Percentiles rank a stretch among this genome's conserved stretches.
Evolutionary conservation across 2,329 filamentous ascomycete species (phyloP).

Genomic region (Rachicladosporium sp.): DNA sequence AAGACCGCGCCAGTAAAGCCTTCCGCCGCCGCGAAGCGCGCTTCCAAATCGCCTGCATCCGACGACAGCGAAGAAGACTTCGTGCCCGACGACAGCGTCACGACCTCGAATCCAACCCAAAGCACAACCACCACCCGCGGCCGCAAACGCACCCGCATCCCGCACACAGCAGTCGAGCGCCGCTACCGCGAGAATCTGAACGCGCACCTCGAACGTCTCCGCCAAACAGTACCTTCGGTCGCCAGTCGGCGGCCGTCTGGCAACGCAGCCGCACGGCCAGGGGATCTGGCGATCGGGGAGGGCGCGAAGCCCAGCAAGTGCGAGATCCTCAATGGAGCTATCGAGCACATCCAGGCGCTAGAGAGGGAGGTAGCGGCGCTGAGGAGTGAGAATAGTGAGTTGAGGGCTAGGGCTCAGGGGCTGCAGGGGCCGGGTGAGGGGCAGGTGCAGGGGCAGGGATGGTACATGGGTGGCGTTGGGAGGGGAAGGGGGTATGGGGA

Average conservation of each 20-base stretch:
- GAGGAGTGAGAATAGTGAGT: constrained; percentile 14
- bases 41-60: constrained; percentile 9
- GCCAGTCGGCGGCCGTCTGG: constrained; percentile 12
- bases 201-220: constrained; percentile 22
- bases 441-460: constrained; percentile 2
- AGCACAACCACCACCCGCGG: constrained; percentile 13
- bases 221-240: constrained; percentile 20
- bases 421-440: constrained; percentile 15
- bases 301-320: constrained; percentile 26
- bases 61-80: constrained; percentile 21
- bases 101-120: constrained; percentile 8
- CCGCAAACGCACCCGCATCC: constrained; percentile 23
- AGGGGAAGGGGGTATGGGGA: not conserved
- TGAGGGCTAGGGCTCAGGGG: constrained; percentile 17
- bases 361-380: constrained; percentile 17
- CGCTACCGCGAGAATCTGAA: constrained; percentile 27
- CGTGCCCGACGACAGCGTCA: constrained; percentile 10
- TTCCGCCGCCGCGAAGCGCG: not conserved
- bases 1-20: constrained; percentile 1
- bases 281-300: constrained; percentile 6
- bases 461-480: not conserved
- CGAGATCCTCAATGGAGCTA: constrained; percentile 23
- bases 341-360: constrained; percentile 21
- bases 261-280: constrained; percentile 6
- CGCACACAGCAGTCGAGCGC: constrained; percentile 22